Conservation (phyloP, 306 rosid genomes). For the Casuarina glauca region DNA sequence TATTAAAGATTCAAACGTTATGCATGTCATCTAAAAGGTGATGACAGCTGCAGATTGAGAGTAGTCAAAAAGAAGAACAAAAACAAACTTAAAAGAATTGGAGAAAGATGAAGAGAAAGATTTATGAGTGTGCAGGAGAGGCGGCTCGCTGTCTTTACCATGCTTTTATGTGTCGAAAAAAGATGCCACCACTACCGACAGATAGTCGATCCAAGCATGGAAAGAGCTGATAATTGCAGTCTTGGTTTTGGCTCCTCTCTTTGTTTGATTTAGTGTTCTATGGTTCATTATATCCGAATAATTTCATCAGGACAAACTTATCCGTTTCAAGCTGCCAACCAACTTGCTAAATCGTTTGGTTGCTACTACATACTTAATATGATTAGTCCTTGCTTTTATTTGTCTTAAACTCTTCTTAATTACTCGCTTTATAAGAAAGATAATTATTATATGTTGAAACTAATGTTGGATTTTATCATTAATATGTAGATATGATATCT, state of each 20-base stretch:
- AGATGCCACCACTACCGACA: slow-evolving; percentile 25
- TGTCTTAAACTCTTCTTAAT: too few relatives aligned
- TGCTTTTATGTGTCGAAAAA: slow-evolving; percentile 15
- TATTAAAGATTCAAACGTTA: background rate
- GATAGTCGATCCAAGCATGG: slow-evolving; percentile 6
- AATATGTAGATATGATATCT: too few relatives aligned
- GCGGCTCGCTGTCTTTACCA: slow-evolving; percentile 30
- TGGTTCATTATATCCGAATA: background rate
- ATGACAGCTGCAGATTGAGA: background rate
- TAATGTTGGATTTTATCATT: too few relatives aligned
- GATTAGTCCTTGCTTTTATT: too few relatives aligned
- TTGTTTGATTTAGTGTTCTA: background rate
- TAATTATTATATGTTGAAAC: too few relatives aligned
- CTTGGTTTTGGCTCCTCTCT: background rate
- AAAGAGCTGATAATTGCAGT: background rate
- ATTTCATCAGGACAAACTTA: background rate
- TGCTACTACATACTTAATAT: too few relatives aligned
- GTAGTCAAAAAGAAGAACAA: slow-evolving; percentile 18
- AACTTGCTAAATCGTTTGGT: background rate
- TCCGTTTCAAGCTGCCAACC: background rate
- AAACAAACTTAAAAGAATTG: background rate
- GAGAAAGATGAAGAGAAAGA: background rate
- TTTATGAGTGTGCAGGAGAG: slow-evolving; percentile 3
- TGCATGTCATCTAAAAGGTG: too few relatives aligned
- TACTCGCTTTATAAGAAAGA: too few relatives aligned